phyloP scores from a whole-genome alignment of 2,329 filamentous ascomycete species.

The Neoascochyta sp. region DNA sequence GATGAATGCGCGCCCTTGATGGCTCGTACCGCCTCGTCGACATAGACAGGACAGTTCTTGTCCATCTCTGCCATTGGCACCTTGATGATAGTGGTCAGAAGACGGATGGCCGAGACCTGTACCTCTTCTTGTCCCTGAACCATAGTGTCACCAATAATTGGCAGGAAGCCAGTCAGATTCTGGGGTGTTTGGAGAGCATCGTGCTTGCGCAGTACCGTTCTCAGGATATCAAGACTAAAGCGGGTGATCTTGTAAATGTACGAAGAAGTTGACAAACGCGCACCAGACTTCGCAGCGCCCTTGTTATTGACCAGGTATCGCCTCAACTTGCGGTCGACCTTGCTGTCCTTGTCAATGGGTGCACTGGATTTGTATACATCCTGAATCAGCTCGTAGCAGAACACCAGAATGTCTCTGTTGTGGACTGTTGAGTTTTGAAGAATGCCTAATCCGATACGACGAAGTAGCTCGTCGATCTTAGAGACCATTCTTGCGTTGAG shows the following conservation, averaged over 20 bases:
- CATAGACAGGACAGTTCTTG: constrained; percentile 70
- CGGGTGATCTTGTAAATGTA: constrained; percentile 83
- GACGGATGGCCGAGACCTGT: constrained; percentile 78
- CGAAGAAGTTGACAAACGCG: constrained; percentile 68
- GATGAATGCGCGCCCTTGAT: constrained; percentile 75
- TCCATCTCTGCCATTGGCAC: constrained; percentile 71
- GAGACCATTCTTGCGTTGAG: constrained; percentile 77
- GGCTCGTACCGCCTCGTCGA: constrained; percentile 77
- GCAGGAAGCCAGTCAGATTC: constrained; percentile 82
- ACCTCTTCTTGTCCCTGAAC: constrained; percentile 86
- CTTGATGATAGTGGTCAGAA: constrained; percentile 81
- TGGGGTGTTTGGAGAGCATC: constrained; percentile 72
- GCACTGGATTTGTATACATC: constrained; percentile 69
- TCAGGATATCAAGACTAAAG: constrained; percentile 83
- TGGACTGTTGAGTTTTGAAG: constrained; percentile 75
- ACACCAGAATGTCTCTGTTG: constrained; percentile 79
- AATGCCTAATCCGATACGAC: constrained; percentile 77
- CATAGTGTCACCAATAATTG: constrained; percentile 82
- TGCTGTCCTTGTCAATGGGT: constrained; percentile 35
- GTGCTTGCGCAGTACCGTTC: constrained; percentile 81
- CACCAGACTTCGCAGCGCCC: constrained; percentile 69
- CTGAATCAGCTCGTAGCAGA: constrained; percentile 92
- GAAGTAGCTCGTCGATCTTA: constrained; percentile 86
- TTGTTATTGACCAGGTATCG: constrained; percentile 76
- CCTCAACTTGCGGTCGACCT: constrained; percentile 48